phyloP scores from a whole-genome alignment of 2,329 filamentous ascomycete genomes.

The Fusarium siculi region DNA sequence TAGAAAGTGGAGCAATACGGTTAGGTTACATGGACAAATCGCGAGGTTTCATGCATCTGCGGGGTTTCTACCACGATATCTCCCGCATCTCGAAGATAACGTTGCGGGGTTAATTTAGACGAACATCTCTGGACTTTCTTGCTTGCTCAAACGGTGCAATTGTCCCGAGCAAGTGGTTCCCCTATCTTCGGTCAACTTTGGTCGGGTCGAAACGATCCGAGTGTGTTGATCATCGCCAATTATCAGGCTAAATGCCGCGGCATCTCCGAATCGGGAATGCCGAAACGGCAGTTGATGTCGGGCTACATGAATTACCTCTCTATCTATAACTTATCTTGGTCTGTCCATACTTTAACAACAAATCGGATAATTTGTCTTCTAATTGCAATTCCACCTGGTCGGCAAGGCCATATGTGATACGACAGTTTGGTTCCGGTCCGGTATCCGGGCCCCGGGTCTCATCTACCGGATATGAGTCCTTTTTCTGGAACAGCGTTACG shows the following conservation, averaged over 20 bases:
- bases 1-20: not conserved
- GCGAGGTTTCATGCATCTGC: not conserved
- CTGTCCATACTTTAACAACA: fast-evolving
- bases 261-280: not conserved
- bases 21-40: not conserved
- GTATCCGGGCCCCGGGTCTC: not conserved
- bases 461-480: not conserved
- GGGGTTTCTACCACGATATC: not conserved
- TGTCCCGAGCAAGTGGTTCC: not conserved
- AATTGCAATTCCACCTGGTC: fast-evolving
- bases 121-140: no score
- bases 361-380: not conserved
- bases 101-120: not conserved
- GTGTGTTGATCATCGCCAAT: not conserved
- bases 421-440: no score
- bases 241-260: not conserved
- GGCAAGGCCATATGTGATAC: not conserved
- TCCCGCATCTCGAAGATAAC: not conserved
- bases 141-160: not conserved
- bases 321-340: not conserved
- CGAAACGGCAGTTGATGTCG: not conserved
- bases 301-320: not conserved
- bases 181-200: not conserved
- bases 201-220: not conserved
- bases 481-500: not conserved